Base-by-base conservation (phyloP, 768 basidiomycete species). In the Pholiota conissans region DNA sequence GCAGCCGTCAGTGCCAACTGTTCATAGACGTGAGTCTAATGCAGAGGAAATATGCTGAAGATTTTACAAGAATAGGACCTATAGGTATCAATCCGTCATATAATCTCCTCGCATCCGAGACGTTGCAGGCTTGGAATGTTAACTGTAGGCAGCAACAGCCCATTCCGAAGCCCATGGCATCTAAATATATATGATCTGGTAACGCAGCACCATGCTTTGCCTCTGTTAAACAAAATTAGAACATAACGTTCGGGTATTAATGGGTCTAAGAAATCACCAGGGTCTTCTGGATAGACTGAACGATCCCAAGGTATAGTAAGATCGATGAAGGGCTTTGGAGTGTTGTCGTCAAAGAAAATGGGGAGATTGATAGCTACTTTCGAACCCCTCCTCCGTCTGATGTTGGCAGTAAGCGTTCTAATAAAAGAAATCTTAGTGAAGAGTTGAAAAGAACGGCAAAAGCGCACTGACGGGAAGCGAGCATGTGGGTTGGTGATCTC, bases 141-240 rank as follows among this genome's bases (percentile, higher is more conserved):
- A 98, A 81, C 67, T 99, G 97, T 51, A 99, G 79, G 72, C 97
- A 98, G 67, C 93, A 96, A 64, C 96, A 98, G 5, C 97, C 97
- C 97, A 98, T 99, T 47, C 97, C 97, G 71, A 99, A 99, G 27
- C 95, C 96, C 97, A 98, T 98, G 8, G 97, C 95, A 71, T 99
- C 97, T 79, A 98, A 83, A 70, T 98, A 98, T 61, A 99, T 92
- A 71, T 98, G 95, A 69, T 96, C 87, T 29, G 79, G 77, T 32
- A 93, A 79, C 14, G 95, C 95, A 4, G 95, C 93, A 2, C 95
- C 95, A 60, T 86, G 81, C 73, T 87, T 91, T 0, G 95, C 95
- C 79, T 97, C 94, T 91, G 58, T 52, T 22, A 48, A 6, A 16
- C 37, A 34, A 57, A 16, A 16, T 60, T 30, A 59, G 51, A 52